Evolutionary conservation across 129 eudicot genomes (phyloP).

Genomic region (Centella asiatica): DNA sequence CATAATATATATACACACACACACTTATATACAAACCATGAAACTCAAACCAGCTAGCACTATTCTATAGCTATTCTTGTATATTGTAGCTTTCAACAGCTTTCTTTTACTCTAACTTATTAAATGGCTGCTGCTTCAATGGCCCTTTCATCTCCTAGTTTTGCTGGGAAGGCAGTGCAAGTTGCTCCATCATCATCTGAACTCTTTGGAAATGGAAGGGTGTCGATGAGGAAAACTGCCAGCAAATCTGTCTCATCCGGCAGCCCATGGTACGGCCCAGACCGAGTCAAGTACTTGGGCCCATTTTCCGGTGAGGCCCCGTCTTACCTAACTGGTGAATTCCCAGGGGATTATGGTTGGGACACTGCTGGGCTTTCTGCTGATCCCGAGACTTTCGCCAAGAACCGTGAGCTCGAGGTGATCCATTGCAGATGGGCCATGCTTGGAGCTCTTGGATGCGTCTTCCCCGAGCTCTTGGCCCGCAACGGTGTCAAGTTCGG

Average conservation of each 20-base stretch:
- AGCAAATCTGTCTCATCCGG: neutral
- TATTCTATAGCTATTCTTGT: neutral
- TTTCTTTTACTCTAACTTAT: neutral
- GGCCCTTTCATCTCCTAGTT: neutral
- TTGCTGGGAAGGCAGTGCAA: neutral
- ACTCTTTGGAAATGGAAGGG: slow-evolving; percentile 1
- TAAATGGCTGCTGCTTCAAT: slow-evolving; percentile 3
- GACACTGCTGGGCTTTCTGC: slow-evolving; percentile 4
- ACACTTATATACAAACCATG: neutral
- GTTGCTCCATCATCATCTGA: neutral
- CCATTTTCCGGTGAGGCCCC: neutral
- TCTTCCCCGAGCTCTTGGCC: neutral
- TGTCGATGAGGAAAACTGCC: neutral
- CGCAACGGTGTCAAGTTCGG: slow-evolving; percentile 3
- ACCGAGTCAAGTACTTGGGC: slow-evolving; percentile 5
- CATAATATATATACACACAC: slow-evolving; percentile 4
- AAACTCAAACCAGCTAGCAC: neutral
- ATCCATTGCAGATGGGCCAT: neutral
- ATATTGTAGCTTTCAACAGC: neutral
- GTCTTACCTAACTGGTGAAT: neutral
- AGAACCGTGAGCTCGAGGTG: slow-evolving; percentile 4
- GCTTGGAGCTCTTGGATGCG: slow-evolving; percentile 6
- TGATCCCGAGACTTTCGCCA: neutral
- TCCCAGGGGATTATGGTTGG: neutral
- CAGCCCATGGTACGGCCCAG: slow-evolving; percentile 3